A percentile compares a stretch with the other conserved stretches of the same genome.
phyloP scores from a whole-genome alignment of 2,329 filamentous ascomycete genomes.

The Metarhizium guizhouense region DNA sequence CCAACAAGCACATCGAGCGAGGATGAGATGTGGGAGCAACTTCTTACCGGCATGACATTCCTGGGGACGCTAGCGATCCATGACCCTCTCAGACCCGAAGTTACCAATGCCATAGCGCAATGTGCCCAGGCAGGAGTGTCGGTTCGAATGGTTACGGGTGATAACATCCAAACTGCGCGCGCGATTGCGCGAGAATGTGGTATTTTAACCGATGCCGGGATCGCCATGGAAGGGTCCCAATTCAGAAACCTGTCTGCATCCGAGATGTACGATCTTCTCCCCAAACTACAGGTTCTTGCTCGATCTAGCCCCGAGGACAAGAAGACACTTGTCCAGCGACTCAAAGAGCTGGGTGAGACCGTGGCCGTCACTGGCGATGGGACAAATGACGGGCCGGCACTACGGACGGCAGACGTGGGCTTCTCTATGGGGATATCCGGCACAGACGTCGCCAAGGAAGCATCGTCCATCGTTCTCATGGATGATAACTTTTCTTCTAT shows the following conservation, averaged over 20 bases:
- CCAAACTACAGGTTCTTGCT: constrained; percentile 40
- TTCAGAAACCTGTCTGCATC: neutral
- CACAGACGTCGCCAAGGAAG: constrained; percentile 61
- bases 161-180: constrained; percentile 42
- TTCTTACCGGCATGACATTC: constrained; percentile 55
- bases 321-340: constrained; percentile 41
- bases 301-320: constrained; percentile 53
- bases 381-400: constrained; percentile 56
- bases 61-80: constrained; percentile 59
- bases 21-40: constrained; percentile 20
- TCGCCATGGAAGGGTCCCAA: constrained; percentile 13
- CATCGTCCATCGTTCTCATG: constrained; percentile 56
- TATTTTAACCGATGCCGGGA: constrained; percentile 26
- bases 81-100: constrained; percentile 52
- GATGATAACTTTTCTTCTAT: constrained; percentile 60
- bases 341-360: constrained; percentile 45
- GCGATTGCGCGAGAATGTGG: constrained; percentile 47
- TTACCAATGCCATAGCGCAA: constrained; percentile 42
- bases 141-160: constrained; percentile 50
- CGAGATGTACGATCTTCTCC: constrained; percentile 43
- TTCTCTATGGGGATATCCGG: constrained; percentile 61
- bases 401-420: constrained; percentile 57
- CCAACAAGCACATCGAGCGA: constrained; percentile 50
- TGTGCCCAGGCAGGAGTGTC: constrained; percentile 44
- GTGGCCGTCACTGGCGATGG: constrained; percentile 59